phyloP scores from a whole-genome alignment of 805 yeast genomes.

The Ogataea nitratoaversa region DNA sequence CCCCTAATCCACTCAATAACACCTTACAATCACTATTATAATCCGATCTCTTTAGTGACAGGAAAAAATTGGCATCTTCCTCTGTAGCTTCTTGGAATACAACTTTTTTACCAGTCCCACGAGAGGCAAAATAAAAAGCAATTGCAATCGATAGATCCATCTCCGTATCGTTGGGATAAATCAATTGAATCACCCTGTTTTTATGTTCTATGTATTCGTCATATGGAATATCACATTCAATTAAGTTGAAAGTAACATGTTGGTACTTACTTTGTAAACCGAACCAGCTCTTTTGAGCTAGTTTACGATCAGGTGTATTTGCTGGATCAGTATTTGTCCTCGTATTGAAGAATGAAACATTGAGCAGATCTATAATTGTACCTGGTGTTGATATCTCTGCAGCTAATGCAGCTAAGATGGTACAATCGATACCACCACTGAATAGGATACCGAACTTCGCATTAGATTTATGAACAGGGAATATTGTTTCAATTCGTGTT shows the following conservation, averaged over 20 bases:
- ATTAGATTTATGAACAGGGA: slow-evolving; percentile 43
- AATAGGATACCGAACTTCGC: slow-evolving; percentile 60
- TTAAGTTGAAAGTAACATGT: slow-evolving; percentile 41
- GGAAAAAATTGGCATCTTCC: slow-evolving; percentile 1
- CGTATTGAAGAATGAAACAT: slow-evolving; percentile 90
- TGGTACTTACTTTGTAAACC: slow-evolving; percentile 45
- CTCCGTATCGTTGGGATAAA: slow-evolving; percentile 82
- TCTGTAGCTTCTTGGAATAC: slow-evolving; percentile 2
- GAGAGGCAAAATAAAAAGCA: slow-evolving; percentile 89
- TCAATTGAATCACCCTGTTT: slow-evolving; percentile 54
- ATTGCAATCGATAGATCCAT: slow-evolving; percentile 96
- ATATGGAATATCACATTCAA: slow-evolving; percentile 73
- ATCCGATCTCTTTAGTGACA: slow-evolving; percentile 5
- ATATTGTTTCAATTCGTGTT: slow-evolving; percentile 55
- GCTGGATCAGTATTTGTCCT: slow-evolving; percentile 57
- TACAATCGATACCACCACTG: slow-evolving; percentile 95
- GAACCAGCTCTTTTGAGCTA: slow-evolving; percentile 63
- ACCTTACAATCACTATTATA: slow-evolving; percentile 62
- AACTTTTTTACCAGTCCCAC: slow-evolving; percentile 41
- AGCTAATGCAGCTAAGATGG: slow-evolving; percentile 62
- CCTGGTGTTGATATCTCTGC: slow-evolving; percentile 30
- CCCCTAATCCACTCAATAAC: slow-evolving; percentile 88
- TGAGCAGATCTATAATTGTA: slow-evolving; percentile 66
- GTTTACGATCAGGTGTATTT: slow-evolving; percentile 81
- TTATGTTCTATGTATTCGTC: slow-evolving; percentile 53